Evolutionary conservation across 2,329 filamentous ascomycete species (phyloP), one percentile per base, ranked within the genome.

Genomic region (Pseudocercospora macadamiae): DNA sequence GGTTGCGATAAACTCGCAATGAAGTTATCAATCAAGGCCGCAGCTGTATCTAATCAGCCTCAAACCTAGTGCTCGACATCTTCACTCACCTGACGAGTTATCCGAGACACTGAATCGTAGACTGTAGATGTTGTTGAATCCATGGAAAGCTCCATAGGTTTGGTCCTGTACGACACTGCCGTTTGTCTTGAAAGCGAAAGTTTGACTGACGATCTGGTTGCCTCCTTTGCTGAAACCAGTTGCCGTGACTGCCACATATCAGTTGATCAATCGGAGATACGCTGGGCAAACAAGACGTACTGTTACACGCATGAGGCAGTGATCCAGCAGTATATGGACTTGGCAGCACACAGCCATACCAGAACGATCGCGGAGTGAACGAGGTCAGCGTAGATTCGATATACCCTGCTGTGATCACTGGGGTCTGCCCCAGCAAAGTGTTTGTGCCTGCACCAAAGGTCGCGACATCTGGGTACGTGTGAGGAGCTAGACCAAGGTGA

Each of bases 301-400:
- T 64, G 25, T 54, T 54, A 34, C 62, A 64, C n/a, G 34, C 23
- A 16, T 57, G 49, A 14, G 62, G 62, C 42, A 64, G 9, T 16
- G 53, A 57, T 2, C 62, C 62, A 3, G 62, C 62, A 3, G 62
- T 64, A 12, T 64, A 62, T 14, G 59, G 59, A 19, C 21, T 48
- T 25, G 62, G 62, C 19, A 60, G 48, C 2, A 64, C 62, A 21
- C 62, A 64, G 21, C 62, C 62, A 32, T 64, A 62, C 51, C 54
- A 62, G 32, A 58, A 64, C 9, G 39, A 51, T 16, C 51, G 36
- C 25, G 60, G 56, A 18, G 56, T 60, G 37, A 60, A 64, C 4
- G 53, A 55, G 7, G 37, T 57, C 18, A 64, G 26, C 1, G 62
- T 64, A 4, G 51, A 56, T 26, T 62, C 54, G 32, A 58, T 60